Evolutionary conservation across 495 filamentous ascomycete genomes (phyloP), one percentile per base, ranked within the genome.

Genomic region (Hamigera avellanea): DNA sequence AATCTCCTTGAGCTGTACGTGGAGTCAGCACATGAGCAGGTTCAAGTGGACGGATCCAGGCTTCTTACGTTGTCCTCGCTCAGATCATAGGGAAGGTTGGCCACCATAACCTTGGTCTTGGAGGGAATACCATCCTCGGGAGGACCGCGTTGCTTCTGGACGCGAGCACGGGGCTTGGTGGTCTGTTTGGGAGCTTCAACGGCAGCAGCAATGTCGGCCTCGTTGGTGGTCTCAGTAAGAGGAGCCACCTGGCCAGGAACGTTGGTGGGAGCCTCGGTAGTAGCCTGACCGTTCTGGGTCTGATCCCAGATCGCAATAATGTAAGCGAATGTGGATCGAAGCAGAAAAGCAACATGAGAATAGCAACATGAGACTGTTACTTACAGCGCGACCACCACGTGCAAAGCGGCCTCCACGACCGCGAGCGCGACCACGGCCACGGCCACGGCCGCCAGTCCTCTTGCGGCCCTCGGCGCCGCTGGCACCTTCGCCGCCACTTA

Each of bases 101-200:
- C 91, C 47, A 98, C 91, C 91, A 98, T 98, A 66, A 98, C 86
- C 81, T 98, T 98, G 67, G 81, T 98, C 78, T 94, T 93, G 61
- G 87, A 95, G 9, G 93, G 86, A 50, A 98, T 86, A 42, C 91
- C 91, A 61, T 98, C 93, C 60, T 95, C 91, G 16, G 91, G 91
- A 32, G 91, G 91, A 29, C 91, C 91, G 55, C 91, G 88, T 72
- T 95, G 69, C 55, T 70, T 67, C 52, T 70, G 69, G 43, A 61
- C 54, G 36, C 66, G 60, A 39, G 53, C 56, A 50, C 61, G 64
- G 39, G 63, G 44, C 57, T 73, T 71, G 32, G 50, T 53, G 35
- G 49, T 23, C 23, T 54, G 50, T 52, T 61, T 64, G 34, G 42
- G 49, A 40, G 71, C 67, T 17, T 73, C 61, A 31, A 58, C 50